Base-by-base conservation (phyloP, 495 filamentous ascomycete genomes). In the Hyphodiscus hymeniophilus region DNA sequence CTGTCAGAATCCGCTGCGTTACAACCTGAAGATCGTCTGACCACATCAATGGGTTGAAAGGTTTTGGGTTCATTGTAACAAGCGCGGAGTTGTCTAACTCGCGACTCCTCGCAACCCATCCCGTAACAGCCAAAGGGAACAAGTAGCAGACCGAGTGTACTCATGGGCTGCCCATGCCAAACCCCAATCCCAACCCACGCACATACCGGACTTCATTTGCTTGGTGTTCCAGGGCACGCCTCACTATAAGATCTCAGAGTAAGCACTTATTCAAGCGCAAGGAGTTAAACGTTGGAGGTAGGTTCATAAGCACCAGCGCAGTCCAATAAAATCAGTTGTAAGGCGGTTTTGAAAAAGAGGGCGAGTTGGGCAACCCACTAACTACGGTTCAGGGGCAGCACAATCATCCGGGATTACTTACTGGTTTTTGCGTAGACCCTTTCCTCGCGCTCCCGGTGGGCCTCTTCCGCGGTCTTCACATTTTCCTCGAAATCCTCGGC, bases 171-270 rank as follows among this genome's bases (percentile, higher is more conserved):
- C 42, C 51, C 26, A 28, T 28, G 3, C 56, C 56, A 45, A 61
- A 52, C 38, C 60, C 62, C 54, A 83, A 54, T 11, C 85, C 83
- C 44, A 89, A 71, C 28, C 81, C 80, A 45, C 77, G 74, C 59
- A 90, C 76, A 65, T 85, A 88, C 51, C 85, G 70, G 50, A 85
- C 84, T 59, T 92, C 89, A 66, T 89, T 80, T 13, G 87, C 88
- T 63, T 94, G 87, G 60, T 73, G 72, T 65, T 87, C 77, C 47
- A 95, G 63, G 10, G 84, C 87, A 42, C 73, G 68, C 44, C 87
- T 74, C 85, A 95, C n/a, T n/a, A n/a, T n/a, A n/a, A n/a, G n/a
- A n/a, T n/a, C n/a, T n/a, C n/a, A n/a, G n/a, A n/a, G n/a, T n/a
- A n/a, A n/a, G n/a, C n/a, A n/a, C n/a, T n/a, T n/a, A n/a, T n/a